These are phyloP conservation scores for Botryotinia calthae DNA, from an alignment of 2,329 filamentous ascomycete genomes.

Conservation along the genomic window DNA sequence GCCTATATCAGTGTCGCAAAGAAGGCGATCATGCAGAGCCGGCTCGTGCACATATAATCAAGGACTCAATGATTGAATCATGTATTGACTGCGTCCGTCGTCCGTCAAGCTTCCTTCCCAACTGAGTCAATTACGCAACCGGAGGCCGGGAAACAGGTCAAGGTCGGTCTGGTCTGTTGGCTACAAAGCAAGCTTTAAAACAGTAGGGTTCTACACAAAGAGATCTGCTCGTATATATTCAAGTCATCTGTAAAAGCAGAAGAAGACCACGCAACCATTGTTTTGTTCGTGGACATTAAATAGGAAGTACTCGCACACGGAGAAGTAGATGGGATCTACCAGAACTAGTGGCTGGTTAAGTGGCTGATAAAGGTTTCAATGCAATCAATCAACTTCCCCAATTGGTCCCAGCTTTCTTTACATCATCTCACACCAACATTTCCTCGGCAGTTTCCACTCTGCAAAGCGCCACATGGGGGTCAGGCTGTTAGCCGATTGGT, in stretches of 20 bases:
- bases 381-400: not conserved
- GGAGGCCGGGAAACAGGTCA: not conserved
- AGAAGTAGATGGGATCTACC: not conserved
- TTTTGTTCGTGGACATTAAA: not conserved
- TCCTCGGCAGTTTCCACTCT: not conserved
- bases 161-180: not conserved
- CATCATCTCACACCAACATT: not conserved
- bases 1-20: not conserved
- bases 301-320: not conserved
- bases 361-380: not conserved
- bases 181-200: not conserved
- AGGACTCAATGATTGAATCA: not conserved
- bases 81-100: not conserved
- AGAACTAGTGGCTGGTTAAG: not conserved
- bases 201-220: not conserved
- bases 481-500: not conserved
- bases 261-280: not conserved
- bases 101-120: not conserved
- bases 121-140: not conserved
- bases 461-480: not conserved
- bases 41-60: constrained; percentile 18
- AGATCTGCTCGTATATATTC: not conserved
- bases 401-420: not conserved
- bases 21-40: constrained; percentile 22
- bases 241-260: not conserved